Percentiles rank a stretch among this genome's conserved stretches.
These are phyloP conservation scores for Verbascum thapsus DNA, from an alignment of 257 asterid species.

Conservation along the genomic window DNA sequence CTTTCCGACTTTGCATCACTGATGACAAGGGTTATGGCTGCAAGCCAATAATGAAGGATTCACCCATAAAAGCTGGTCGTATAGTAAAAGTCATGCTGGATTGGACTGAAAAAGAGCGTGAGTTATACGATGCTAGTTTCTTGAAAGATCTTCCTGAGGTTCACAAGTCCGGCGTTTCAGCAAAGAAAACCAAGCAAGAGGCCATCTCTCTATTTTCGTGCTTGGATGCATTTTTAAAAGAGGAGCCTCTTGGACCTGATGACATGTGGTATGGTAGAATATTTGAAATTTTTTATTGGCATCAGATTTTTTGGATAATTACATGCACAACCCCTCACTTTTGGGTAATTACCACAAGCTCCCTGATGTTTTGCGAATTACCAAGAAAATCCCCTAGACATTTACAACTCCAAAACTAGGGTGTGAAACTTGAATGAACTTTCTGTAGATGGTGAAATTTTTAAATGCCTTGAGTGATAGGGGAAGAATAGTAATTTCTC, in stretches of 20 bases:
- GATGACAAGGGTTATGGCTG: conserved; percentile 65
- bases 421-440: too few relatives aligned
- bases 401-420: too few relatives aligned
- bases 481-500: too few relatives aligned
- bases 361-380: too few relatives aligned
- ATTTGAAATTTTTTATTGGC: conserved; percentile 17
- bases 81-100: conserved; percentile 62
- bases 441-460: too few relatives aligned
- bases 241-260: conserved; percentile 97
- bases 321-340: too few relatives aligned
- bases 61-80: conserved; percentile 55
- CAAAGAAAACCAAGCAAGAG: conserved; percentile 85
- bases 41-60: conserved; percentile 64
- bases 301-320: too few relatives aligned
- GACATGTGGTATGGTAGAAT: conserved; percentile 80
- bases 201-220: conserved; percentile 91
- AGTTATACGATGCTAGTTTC: conserved; percentile 64
- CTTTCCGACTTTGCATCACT: conserved; percentile 67
- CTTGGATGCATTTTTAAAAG: conserved; percentile 88
- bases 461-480: too few relatives aligned
- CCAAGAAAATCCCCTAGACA: too few relatives aligned
- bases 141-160: conserved; percentile 84
- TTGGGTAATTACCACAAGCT: too few relatives aligned
- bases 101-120: conserved; percentile 79
- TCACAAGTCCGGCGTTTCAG: conserved; percentile 71